Evolutionary conservation across 2,329 filamentous ascomycete genomes (phyloP), one percentile per base, ranked within the genome.

Genomic region (Trichoderma polysporum): DNA sequence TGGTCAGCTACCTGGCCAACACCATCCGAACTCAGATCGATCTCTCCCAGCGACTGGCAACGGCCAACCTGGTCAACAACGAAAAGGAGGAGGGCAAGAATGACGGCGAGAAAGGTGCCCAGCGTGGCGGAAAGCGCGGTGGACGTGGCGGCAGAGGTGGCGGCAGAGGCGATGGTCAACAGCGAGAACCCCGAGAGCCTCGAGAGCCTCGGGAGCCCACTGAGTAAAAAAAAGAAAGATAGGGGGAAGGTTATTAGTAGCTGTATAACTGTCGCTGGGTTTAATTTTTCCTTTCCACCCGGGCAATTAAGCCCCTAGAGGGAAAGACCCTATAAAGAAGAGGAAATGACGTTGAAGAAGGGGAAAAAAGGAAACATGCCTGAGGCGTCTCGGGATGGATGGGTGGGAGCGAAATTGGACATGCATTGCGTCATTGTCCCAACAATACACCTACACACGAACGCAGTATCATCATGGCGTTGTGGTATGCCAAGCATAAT

Each of bases 21-120:
- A 97, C 93, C 72, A 97, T 98, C 82, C 93, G 94, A 80, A 98
- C 94, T 73, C 95, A 99, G 84, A 97, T 99, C 83, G 95, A 98
- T 77, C 89, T 99, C 68, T 97, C 94, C 71, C 97, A 98, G 86
- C 89, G 94, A 71, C 85, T 99, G 76, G 94, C 94, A 63, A 95
- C 89, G n/a, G 88, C 91, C 70, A 86, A 86, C 74, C 84, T 94
- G 41, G 78, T 80, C 52, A 79, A 74, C 69, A 78, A 75, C 70
- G 85, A 85, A 49, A 84, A 84, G 75, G 82, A 83, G 19, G 83
- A 85, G 74, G 77, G 77, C 70, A 85, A 82, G 79, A 72, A 72
- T 22, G 82, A 82, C 47, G 77, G 77, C 57, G 82, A 79, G 56
- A 80, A 79, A 67, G 79, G 79, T 53, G 79, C 78, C 50, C 82